phyloP scores from a whole-genome alignment of 257 asterid genomes.

The Solanum sejunctum region DNA sequence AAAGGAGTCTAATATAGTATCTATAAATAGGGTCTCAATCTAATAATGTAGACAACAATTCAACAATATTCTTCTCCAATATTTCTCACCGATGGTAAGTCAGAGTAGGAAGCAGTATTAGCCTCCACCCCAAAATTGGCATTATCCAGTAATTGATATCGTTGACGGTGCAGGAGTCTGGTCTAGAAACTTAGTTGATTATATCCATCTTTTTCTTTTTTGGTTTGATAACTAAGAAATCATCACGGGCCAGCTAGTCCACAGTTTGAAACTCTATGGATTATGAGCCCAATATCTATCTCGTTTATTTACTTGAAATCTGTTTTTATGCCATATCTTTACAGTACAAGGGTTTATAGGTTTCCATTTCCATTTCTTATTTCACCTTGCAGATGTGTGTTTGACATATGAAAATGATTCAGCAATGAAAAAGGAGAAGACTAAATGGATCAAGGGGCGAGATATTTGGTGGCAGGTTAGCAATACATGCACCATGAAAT shows the following conservation, averaged over 20 bases:
- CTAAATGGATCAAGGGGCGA: conserved; percentile 80
- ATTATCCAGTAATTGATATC: not conserved
- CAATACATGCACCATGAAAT: not conserved
- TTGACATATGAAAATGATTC: conserved; percentile 65
- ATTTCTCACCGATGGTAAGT: not conserved
- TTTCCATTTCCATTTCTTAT: conserved; percentile 3
- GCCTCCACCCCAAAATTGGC: too few species aligned
- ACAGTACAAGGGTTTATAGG: not conserved
- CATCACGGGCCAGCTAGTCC: not conserved
- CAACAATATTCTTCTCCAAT: too few species aligned
- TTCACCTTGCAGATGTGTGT: conserved; percentile 59
- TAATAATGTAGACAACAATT: too few species aligned
- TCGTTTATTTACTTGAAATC: not conserved
- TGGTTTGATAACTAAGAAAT: not conserved
- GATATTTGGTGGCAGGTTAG: conserved; percentile 97
- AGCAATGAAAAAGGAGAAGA: conserved; percentile 69
- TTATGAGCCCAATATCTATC: not conserved
- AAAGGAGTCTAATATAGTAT: too few species aligned
- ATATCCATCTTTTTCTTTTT: not conserved
- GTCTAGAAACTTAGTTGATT: not conserved
- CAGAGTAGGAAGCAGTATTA: not conserved
- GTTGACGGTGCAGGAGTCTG: not conserved
- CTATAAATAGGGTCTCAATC: too few species aligned
- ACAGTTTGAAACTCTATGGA: not conserved
- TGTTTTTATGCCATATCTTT: not conserved